These are phyloP conservation scores for Balakata baccata DNA, from an alignment of 345 rosid species.

Conservation along the genomic window DNA sequence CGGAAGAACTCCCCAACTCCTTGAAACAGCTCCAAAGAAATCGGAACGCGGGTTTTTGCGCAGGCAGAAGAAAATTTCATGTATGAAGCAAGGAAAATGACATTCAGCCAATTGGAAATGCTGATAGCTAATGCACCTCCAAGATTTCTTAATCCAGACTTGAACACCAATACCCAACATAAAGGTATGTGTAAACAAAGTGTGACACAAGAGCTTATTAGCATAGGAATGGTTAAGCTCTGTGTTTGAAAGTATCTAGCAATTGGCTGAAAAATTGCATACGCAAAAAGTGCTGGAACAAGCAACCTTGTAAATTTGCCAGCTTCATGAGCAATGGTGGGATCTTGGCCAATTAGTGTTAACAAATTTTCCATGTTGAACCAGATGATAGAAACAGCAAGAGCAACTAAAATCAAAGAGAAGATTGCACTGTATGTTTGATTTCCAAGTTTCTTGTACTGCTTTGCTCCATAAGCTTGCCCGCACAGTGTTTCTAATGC, in stretches of 20 bases:
- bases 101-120: conserved; percentile 31
- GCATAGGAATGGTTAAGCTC: conserved; percentile 23
- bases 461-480: conserved; percentile 28
- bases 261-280: conserved; percentile 25
- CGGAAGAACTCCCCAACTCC: conserved; percentile 28
- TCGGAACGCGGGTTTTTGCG: conserved; percentile 21
- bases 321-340: conserved; percentile 22
- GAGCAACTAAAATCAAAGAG: conserved; percentile 12
- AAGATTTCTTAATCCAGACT: conserved; percentile 14
- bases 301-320: conserved; percentile 18
- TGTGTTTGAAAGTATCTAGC: conserved; percentile 22
- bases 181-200: conserved; percentile 26
- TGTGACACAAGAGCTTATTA: conserved; percentile 11
- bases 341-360: conserved; percentile 19
- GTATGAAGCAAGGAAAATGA: conserved; percentile 14
- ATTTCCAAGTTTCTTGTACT: conserved; percentile 20
- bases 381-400: conserved; percentile 15
- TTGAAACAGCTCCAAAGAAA: conserved; percentile 18
- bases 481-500: conserved; percentile 19
- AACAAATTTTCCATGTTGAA: conserved; percentile 21
- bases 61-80: conserved; percentile 18
- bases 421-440: conserved; percentile 22
- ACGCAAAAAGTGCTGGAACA: conserved; percentile 20
- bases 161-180: conserved; percentile 25
- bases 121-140: conserved; percentile 28